A percentile compares a stretch with the other conserved stretches of the same genome.
phyloP scores from a whole-genome alignment of 306 rosid genomes.

The Citrullus colocynthis region DNA sequence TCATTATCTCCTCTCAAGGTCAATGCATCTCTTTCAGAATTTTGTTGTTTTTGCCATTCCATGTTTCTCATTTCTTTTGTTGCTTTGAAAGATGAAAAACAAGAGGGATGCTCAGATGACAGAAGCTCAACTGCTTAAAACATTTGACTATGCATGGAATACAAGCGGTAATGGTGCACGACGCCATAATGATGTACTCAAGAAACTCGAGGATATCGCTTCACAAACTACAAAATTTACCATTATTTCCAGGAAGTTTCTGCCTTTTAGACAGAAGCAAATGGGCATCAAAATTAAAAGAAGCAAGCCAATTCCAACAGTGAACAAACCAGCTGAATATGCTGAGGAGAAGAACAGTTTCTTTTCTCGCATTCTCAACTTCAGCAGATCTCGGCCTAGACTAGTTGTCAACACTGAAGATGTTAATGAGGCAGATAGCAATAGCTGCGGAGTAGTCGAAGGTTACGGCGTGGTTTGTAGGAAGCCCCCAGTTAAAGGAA shows the following conservation, averaged over 20 bases:
- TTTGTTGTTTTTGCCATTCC: background rate
- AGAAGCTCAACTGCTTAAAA: conserved; percentile 49
- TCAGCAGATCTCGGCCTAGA: conserved; percentile 52
- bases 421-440: conserved; percentile 17
- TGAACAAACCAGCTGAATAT: conserved; percentile 16
- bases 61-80: background rate
- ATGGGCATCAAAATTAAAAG: conserved; percentile 57
- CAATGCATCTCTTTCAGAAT: background rate
- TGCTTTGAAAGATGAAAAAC: conserved; percentile 51
- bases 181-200: conserved; percentile 47
- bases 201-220: conserved; percentile 36
- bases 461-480: conserved; percentile 45
- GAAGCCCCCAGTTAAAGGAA: conserved; percentile 49
- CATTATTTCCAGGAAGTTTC: conserved; percentile 26
- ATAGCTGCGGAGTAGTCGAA: conserved; percentile 45
- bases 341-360: conserved; percentile 29
- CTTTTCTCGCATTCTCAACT: conserved; percentile 44
- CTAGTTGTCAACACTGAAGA: conserved; percentile 19
- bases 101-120: conserved; percentile 47
- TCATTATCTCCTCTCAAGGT: background rate
- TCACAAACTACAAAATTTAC: conserved; percentile 26
- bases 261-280: conserved; percentile 45
- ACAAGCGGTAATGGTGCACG: conserved; percentile 36
- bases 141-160: conserved; percentile 92
- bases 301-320: conserved; percentile 20